These are phyloP conservation scores for Daldinia caldariorum DNA, from an alignment of 495 filamentous ascomycete species.

Conservation along the genomic window DNA sequence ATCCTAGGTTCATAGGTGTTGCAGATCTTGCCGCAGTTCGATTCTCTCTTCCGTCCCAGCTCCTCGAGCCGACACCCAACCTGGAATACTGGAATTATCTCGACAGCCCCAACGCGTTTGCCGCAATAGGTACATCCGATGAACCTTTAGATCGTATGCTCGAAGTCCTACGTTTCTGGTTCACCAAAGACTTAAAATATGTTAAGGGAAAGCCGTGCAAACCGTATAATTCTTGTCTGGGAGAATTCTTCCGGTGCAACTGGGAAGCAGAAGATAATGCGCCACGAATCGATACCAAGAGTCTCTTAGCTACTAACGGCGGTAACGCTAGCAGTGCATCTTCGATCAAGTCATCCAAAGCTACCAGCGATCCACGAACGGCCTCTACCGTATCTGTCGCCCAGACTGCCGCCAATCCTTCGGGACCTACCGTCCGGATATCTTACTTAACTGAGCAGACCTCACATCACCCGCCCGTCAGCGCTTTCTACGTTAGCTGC, in stretches of 20 bases:
- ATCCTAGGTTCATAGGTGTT: constrained; percentile 87
- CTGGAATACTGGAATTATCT: constrained; percentile 99
- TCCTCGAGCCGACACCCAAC: constrained; percentile 94
- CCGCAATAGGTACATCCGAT: constrained; percentile 94
- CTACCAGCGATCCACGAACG: constrained; percentile 42
- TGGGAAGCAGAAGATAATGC: constrained; percentile 87
- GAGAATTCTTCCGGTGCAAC: constrained; percentile 98
- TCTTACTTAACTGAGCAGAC: constrained; percentile 97
- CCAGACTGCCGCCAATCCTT: constrained; percentile 53
- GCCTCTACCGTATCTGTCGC: constrained; percentile 58
- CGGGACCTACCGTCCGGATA: constrained; percentile 71
- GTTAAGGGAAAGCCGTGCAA: constrained; percentile 99
- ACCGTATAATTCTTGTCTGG: constrained; percentile 95
- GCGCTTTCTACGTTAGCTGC: constrained; percentile 93
- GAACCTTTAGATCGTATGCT: constrained; percentile 92
- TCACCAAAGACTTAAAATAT: constrained; percentile 98
- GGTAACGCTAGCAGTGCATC: constrained; percentile 57
- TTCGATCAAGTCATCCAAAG: constrained; percentile 59
- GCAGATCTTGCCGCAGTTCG: constrained; percentile 93
- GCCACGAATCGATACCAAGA: constrained; percentile 58
- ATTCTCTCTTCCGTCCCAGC: constrained; percentile 94
- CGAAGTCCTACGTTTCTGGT: constrained; percentile 94
- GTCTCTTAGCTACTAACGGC: constrained; percentile 38
- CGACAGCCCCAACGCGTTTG: constrained; percentile 93
- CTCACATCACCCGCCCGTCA: constrained; percentile 98